phyloP scores from a whole-genome alignment of 306 rosid species.

The Medicago ruthenica region DNA sequence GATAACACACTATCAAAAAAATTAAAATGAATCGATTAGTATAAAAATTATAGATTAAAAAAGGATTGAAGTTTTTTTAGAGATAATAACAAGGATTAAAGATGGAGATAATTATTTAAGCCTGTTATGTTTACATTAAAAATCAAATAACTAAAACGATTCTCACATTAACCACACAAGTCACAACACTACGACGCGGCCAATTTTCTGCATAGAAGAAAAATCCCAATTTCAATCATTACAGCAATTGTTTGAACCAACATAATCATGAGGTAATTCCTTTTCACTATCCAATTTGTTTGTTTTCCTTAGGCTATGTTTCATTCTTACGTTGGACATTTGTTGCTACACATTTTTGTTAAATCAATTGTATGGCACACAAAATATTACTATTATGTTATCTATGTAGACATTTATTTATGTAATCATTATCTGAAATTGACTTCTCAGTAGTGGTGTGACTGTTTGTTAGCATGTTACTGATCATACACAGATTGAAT shows the following conservation, averaged over 20 bases:
- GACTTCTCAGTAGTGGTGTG: not conserved
- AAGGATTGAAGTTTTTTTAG: not conserved
- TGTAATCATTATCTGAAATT: conserved; percentile 16
- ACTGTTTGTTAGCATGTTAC: conserved; percentile 26
- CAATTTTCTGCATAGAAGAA: not conserved
- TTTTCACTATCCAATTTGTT: not conserved
- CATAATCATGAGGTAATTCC: conserved; percentile 7
- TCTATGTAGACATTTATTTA: not conserved
- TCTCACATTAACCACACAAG: not conserved
- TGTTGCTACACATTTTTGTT: not conserved
- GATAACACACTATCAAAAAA: too few relatives aligned
- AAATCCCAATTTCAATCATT: not conserved
- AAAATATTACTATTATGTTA: not conserved
- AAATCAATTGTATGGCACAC: not conserved
- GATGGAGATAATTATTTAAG: not conserved
- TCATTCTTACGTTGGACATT: not conserved
- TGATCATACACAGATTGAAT: not conserved
- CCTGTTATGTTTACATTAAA: not conserved
- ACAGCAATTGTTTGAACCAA: not conserved
- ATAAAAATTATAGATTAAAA: not conserved
- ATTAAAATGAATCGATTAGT: not conserved
- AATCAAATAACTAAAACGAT: not conserved
- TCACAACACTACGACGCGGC: too few relatives aligned
- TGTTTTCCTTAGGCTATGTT: not conserved
- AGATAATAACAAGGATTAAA: not conserved